Evolutionary conservation across 371 early-diverging fungal species (phyloP).

Genomic region (Aphelidium insulamus): DNA sequence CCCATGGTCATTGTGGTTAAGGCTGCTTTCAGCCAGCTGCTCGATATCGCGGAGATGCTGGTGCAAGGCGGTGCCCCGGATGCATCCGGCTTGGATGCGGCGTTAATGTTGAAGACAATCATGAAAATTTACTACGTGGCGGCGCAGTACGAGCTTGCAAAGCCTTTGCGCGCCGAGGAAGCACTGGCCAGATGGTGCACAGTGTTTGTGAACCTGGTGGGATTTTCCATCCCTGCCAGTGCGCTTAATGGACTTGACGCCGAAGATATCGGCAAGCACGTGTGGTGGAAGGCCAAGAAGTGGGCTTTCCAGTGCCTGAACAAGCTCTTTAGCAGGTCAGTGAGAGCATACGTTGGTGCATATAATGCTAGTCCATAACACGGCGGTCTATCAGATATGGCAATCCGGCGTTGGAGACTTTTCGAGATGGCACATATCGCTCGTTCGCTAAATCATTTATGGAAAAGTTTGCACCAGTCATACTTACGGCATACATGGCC

Average conservation of each 20-base stretch:
- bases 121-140: slow-evolving; percentile 51
- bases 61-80: slow-evolving; percentile 29
- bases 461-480: slow-evolving; percentile 59
- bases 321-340: slow-evolving; percentile 32
- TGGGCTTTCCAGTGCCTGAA: slow-evolving; percentile 75
- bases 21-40: slow-evolving; percentile 43
- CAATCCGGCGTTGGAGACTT: slow-evolving; percentile 33
- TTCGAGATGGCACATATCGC: slow-evolving; percentile 26
- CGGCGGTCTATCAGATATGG: slow-evolving; percentile 32
- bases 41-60: slow-evolving; percentile 33
- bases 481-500: slow-evolving; percentile 46
- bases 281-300: slow-evolving; percentile 78
- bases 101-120: slow-evolving; percentile 48
- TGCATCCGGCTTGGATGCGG: slow-evolving; percentile 58
- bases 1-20: slow-evolving; percentile 40
- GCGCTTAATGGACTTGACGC: slow-evolving; percentile 26
- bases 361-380: neutral
- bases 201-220: slow-evolving; percentile 48
- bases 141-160: slow-evolving; percentile 41
- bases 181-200: slow-evolving; percentile 66
- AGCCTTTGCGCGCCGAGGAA: slow-evolving; percentile 32
- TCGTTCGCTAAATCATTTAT: slow-evolving; percentile 55
- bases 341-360: neutral
- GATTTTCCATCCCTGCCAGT: slow-evolving; percentile 28
- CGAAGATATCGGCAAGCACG: slow-evolving; percentile 47